Percentiles rank a stretch among this genome's conserved stretches.
These are phyloP conservation scores for Yamadazyma akitaensis DNA, from an alignment of 805 yeast species.

Conservation along the genomic window DNA sequence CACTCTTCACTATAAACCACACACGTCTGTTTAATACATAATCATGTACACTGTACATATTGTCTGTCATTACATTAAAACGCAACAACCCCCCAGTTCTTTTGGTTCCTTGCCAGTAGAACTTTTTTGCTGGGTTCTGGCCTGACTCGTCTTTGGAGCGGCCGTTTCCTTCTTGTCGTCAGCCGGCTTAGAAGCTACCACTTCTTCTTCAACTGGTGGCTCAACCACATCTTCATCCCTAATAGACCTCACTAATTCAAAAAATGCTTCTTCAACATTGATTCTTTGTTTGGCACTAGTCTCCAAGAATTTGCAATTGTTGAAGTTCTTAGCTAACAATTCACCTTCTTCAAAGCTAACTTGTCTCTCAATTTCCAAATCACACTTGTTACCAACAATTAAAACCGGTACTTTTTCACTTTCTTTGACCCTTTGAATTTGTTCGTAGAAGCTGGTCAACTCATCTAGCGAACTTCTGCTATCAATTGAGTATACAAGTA, in stretches of 20 bases:
- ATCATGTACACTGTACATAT: too few species aligned
- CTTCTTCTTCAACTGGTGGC: slow-evolving; percentile 1
- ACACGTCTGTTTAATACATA: background rate
- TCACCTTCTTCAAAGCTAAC: slow-evolving; percentile 65
- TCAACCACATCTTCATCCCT: slow-evolving; percentile 21
- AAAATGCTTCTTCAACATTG: slow-evolving; percentile 85
- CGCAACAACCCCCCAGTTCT: slow-evolving; percentile 37
- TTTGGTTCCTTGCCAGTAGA: slow-evolving; percentile 20
- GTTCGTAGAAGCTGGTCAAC: slow-evolving; percentile 72
- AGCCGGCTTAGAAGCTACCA: slow-evolving; percentile 8
- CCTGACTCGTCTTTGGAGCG: slow-evolving; percentile 7
- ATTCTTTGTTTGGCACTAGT: slow-evolving; percentile 89
- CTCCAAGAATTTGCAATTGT: slow-evolving; percentile 73
- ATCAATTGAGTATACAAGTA: slow-evolving; percentile 84
- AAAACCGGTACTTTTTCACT: slow-evolving; percentile 69
- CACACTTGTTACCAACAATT: slow-evolving; percentile 78
- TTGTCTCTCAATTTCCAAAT: slow-evolving; percentile 71
- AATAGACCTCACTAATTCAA: slow-evolving; percentile 60
- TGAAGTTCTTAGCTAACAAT: slow-evolving; percentile 58
- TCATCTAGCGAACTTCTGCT: slow-evolving; percentile 84
- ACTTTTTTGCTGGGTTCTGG: slow-evolving; percentile 12
- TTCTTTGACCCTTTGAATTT: slow-evolving; percentile 75
- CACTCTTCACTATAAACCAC: background rate
- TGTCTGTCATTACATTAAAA: slow-evolving; percentile 4
- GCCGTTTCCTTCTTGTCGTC: slow-evolving; percentile 8